Evolutionary conservation across 2,329 filamentous ascomycete genomes (phyloP).

Genomic region (Aureobasidium sp.): DNA sequence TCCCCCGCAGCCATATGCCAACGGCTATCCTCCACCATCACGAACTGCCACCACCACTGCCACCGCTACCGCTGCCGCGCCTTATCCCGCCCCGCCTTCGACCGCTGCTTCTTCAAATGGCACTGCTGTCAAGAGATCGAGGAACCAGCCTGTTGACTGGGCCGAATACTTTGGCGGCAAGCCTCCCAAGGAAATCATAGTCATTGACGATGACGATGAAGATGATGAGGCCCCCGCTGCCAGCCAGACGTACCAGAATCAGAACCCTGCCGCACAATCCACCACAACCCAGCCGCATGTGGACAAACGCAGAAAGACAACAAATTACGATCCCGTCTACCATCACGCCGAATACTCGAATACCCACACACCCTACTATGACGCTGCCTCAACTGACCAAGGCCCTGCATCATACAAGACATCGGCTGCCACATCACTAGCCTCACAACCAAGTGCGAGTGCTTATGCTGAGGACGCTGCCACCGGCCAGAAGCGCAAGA

Average conservation of each 20-base stretch:
- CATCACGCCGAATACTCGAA: constrained; percentile 63
- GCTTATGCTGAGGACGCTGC: constrained; percentile 57
- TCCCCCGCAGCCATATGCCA: constrained; percentile 19
- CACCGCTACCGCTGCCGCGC: constrained; percentile 15
- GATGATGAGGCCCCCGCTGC: constrained; percentile 12
- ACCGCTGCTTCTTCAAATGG: constrained; percentile 7
- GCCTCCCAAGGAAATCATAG: constrained; percentile 42
- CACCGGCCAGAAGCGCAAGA: constrained; percentile 83
- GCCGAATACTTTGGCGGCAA: constrained; percentile 28
- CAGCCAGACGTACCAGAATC: constrained; percentile 3
- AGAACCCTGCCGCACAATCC: constrained; percentile 18
- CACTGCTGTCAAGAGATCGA: constrained; percentile 12
- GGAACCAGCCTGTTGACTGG: constrained; percentile 26
- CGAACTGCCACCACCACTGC: constrained; percentile 21
- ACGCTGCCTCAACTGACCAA: constrained; percentile 68
- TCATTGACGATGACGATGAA: constrained; percentile 40
- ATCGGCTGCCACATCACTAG: constrained; percentile 71
- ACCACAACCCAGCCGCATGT: constrained; percentile 35
- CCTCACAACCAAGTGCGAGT: constrained; percentile 54
- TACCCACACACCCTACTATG: constrained; percentile 62
- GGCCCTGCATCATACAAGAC: constrained; percentile 77
- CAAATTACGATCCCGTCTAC: constrained; percentile 61
- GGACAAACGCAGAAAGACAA: constrained; percentile 68
- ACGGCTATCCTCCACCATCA: constrained; percentile 30
- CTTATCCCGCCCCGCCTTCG: neutral